phyloP scores from a whole-genome alignment of 2,329 filamentous ascomycete genomes.

The Davidsoniella eucalypti region DNA sequence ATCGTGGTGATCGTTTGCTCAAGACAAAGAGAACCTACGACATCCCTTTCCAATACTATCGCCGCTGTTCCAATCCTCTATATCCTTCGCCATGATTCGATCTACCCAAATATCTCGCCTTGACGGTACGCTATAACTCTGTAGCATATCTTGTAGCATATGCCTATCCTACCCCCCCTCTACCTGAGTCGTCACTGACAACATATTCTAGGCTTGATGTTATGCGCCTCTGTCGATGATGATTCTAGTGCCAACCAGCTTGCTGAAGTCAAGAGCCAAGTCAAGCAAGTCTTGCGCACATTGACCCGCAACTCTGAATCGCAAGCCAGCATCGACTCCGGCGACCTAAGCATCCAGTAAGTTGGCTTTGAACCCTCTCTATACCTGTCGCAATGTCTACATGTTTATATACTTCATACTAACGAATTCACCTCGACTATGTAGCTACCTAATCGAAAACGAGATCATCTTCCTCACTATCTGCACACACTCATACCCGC shows the following conservation, averaged over 20 bases:
- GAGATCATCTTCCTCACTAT: slow-evolving; percentile 86
- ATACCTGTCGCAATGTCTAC: not conserved
- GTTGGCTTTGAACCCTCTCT: slow-evolving; percentile 17
- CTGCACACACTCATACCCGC: slow-evolving; percentile 83
- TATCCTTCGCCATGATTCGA: slow-evolving; percentile 48
- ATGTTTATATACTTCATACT: not conserved
- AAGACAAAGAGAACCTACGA: not conserved
- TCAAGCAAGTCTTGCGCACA: slow-evolving; percentile 77
- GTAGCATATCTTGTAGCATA: too few species aligned
- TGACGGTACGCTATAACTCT: slow-evolving; percentile 45
- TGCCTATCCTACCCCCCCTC: slow-evolving; percentile 10
- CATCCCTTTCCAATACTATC: not conserved
- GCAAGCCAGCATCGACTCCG: slow-evolving; percentile 82
- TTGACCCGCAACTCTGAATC: slow-evolving; percentile 78
- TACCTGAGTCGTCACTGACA: too few species aligned
- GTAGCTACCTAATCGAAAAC: slow-evolving; percentile 67
- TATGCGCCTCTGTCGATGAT: slow-evolving; percentile 89
- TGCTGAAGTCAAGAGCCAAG: slow-evolving; percentile 74
- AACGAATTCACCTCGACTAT: not conserved
- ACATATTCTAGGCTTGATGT: slow-evolving; percentile 56
- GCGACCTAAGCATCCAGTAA: slow-evolving; percentile 71
- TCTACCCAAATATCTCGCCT: slow-evolving; percentile 90
- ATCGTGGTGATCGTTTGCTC: not conserved
- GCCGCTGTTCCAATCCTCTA: not conserved
- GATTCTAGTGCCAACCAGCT: slow-evolving; percentile 65